Evolutionary conservation across 2,329 filamentous ascomycete genomes (phyloP).

Genomic region (Apiospora hydei): DNA sequence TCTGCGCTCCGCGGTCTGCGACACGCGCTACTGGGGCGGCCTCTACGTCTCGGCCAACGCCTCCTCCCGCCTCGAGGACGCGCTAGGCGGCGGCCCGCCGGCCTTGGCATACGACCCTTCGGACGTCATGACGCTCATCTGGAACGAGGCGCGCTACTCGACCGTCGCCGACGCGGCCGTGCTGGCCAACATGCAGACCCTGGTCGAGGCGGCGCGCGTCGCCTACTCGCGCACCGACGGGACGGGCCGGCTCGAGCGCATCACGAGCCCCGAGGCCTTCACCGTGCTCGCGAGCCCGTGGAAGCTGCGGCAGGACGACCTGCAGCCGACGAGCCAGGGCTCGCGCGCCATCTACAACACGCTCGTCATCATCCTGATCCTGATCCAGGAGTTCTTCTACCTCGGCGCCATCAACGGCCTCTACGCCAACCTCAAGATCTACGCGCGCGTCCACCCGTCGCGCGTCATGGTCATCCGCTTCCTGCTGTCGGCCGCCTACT

Average conservation of each 20-base stretch:
- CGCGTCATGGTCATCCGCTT: conserved; percentile 45
- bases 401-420: conserved; percentile 53
- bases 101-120: conserved; percentile 44
- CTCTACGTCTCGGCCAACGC: conserved; percentile 43
- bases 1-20: conserved; percentile 41
- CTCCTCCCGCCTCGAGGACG: conserved; percentile 45
- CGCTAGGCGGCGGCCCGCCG: conserved; percentile 41
- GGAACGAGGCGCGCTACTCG: conserved; percentile 54
- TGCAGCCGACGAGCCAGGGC: conserved; percentile 50
- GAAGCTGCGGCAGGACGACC: conserved; percentile 43
- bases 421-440: conserved; percentile 47
- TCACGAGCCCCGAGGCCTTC: conserved; percentile 41
- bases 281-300: conserved; percentile 49
- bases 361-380: conserved; percentile 50
- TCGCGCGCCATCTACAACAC: conserved; percentile 53
- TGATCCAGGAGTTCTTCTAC: conserved; percentile 58
- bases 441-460: conserved; percentile 38
- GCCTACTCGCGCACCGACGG: conserved; percentile 45
- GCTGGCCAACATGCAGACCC: conserved; percentile 39
- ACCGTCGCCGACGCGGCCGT: conserved; percentile 46
- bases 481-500: conserved; percentile 45
- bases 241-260: conserved; percentile 35
- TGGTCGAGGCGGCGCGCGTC: conserved; percentile 43
- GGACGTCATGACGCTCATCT: conserved; percentile 49
- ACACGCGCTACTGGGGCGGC: conserved; percentile 46